These are phyloP conservation scores for Ceratopteris richardii DNA, from an alignment of 75 land plant species.

Conservation along the genomic window DNA sequence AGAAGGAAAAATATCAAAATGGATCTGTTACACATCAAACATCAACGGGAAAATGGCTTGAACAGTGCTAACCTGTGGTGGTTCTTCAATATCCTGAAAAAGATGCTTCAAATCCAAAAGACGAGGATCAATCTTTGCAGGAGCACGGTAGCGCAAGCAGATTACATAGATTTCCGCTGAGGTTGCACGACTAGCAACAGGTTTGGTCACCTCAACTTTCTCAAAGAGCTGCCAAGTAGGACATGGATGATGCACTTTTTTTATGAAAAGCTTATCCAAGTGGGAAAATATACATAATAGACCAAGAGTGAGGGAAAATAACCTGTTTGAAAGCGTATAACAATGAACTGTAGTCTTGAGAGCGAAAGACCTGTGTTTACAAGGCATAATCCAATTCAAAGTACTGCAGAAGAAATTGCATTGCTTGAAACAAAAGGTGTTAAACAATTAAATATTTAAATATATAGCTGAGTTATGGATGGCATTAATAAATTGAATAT, in stretches of 20 bases:
- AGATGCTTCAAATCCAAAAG: slow-evolving; percentile 84
- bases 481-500: too few relatives aligned
- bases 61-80: slow-evolving; percentile 42
- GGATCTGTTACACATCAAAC: neutral
- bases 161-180: slow-evolving; percentile 90
- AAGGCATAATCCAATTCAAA: too few relatives aligned
- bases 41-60: neutral
- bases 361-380: slow-evolving; percentile 94
- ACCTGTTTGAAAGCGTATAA: slow-evolving; percentile 88
- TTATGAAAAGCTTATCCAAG: neutral
- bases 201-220: slow-evolving; percentile 93
- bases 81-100: slow-evolving; percentile 56
- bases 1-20: neutral
- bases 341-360: slow-evolving; percentile 82
- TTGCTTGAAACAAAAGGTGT: too few relatives aligned
- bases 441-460: too few relatives aligned
- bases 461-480: too few relatives aligned
- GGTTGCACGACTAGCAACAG: slow-evolving; percentile 82
- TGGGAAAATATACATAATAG: neutral
- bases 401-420: too few relatives aligned
- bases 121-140: slow-evolving; percentile 96
- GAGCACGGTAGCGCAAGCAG: slow-evolving; percentile 76
- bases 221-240: slow-evolving; percentile 64
- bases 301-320: slow-evolving; percentile 1
- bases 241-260: neutral